Conservation (phyloP, 352 stramenopile genomes). For the Phytophthora pistaciae region DNA sequence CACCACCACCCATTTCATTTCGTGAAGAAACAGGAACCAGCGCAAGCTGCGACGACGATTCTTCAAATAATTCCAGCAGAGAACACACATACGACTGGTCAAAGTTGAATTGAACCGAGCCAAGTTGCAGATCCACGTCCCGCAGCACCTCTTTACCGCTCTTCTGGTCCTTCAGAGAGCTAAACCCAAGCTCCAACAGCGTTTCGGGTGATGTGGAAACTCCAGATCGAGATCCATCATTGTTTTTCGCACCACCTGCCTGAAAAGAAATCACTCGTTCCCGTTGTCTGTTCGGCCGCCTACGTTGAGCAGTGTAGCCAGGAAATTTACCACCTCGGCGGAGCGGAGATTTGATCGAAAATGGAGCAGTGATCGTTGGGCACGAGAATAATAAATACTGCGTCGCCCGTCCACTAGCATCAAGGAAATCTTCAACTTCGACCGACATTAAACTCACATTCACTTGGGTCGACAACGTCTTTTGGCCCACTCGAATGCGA, state of each 20-base stretch:
- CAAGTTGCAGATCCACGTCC: constrained; percentile 78
- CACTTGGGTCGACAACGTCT: constrained; percentile 81
- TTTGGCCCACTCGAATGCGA: constrained; percentile 79
- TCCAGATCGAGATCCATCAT: constrained; percentile 23
- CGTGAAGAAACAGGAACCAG: constrained; percentile 32
- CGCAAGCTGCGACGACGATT: constrained; percentile 65
- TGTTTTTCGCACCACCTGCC: constrained; percentile 23
- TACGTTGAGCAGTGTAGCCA: constrained; percentile 35
- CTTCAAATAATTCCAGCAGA: constrained; percentile 77
- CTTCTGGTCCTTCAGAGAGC: constrained; percentile 63
- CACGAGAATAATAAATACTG: constrained; percentile 87
- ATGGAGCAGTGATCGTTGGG: constrained; percentile 72
- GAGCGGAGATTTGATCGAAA: constrained; percentile 62
- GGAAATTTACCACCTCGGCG: constrained; percentile 49
- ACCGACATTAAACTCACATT: constrained; percentile 76
- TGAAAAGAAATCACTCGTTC: constrained; percentile 80
- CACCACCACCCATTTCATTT: constrained; percentile 23
- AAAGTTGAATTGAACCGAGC: constrained; percentile 85
- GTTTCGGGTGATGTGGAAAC: constrained; percentile 43
- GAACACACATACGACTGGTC: constrained; percentile 88
- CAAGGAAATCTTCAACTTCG: constrained; percentile 82
- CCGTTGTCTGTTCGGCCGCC: constrained; percentile 48
- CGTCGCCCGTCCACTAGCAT: constrained; percentile 64
- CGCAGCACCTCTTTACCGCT: constrained; percentile 61
- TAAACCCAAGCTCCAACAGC: constrained; percentile 74